Conservation (phyloP, 148 eudicot species). For the Persicaria maculosa region DNA sequence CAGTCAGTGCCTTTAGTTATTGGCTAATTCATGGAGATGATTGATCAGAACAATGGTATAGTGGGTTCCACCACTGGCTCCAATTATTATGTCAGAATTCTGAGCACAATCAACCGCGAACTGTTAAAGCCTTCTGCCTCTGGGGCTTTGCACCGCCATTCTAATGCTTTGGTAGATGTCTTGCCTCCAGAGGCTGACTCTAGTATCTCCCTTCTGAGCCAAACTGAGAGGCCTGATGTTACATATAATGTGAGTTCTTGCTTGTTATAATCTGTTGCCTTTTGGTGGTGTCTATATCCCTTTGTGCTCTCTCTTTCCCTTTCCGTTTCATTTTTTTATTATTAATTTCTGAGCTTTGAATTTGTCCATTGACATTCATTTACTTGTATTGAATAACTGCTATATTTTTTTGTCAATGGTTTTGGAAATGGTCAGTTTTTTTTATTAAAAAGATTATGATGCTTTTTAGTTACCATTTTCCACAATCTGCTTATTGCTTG, state of each 20-base stretch:
- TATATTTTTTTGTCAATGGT: neutral
- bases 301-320: neutral
- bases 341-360: neutral
- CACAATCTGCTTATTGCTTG: neutral
- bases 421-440: neutral
- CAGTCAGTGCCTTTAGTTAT: constrained; percentile 82
- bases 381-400: neutral
- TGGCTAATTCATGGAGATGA: constrained; percentile 96
- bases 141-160: constrained; percentile 77
- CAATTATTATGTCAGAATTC: constrained; percentile 74
- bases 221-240: constrained; percentile 92
- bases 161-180: constrained; percentile 88
- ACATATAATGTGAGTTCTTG: constrained; percentile 50
- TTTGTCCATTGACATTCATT: neutral
- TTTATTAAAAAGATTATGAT: neutral
- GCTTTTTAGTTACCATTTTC: neutral
- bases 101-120: constrained; percentile 76
- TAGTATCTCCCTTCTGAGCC: constrained; percentile 75
- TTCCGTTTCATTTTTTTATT: neutral
- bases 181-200: constrained; percentile 93
- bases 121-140: constrained; percentile 68
- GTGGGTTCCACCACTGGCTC: constrained; percentile 88
- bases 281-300: neutral
- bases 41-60: constrained; percentile 68
- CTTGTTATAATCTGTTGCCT: neutral